A percentile compares a stretch with the other conserved stretches of the same genome.
phyloP scores from a whole-genome alignment of 2,329 filamentous ascomycete species.

The Penicillium sp. region DNA sequence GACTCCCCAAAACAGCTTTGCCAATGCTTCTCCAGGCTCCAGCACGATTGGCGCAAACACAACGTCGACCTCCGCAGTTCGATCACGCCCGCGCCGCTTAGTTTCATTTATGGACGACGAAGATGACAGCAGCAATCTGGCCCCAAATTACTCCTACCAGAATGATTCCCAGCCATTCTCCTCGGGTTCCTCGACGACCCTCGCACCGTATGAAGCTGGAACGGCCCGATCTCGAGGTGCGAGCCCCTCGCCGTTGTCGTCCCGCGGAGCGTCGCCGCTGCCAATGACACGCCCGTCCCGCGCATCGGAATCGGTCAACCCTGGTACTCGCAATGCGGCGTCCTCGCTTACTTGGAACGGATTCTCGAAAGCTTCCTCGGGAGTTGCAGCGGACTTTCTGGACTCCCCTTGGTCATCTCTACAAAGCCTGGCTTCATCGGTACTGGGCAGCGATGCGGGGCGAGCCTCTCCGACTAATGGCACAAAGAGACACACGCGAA shows the following conservation, averaged over 20 bases:
- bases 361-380: constrained; percentile 24
- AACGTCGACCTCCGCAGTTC: constrained; percentile 39
- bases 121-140: constrained; percentile 25
- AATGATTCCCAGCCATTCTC: constrained; percentile 28
- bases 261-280: constrained; percentile 38
- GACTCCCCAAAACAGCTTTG: constrained; percentile 40
- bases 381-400: constrained; percentile 37
- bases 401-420: constrained; percentile 50
- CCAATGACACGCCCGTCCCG: constrained; percentile 40
- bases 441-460: constrained; percentile 43
- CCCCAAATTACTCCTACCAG: constrained; percentile 25
- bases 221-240: constrained; percentile 38
- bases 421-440: constrained; percentile 48
- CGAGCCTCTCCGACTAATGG: constrained; percentile 27
- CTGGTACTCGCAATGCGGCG: constrained; percentile 20
- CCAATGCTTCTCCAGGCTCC: constrained; percentile 36
- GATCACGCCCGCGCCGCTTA: constrained; percentile 44
- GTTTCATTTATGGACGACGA: constrained; percentile 43
- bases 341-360: constrained; percentile 27
- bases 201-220: constrained; percentile 18
- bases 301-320: constrained; percentile 26
- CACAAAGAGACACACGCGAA: constrained; percentile 27
- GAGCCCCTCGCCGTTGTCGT: constrained; percentile 41
- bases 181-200: constrained; percentile 30
- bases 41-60: constrained; percentile 33